A percentile compares a stretch with the other conserved stretches of the same genome.
Evolutionary conservation across 1,284 basidiomycete species (phyloP).

Genomic region (Ganoderma boninense): DNA sequence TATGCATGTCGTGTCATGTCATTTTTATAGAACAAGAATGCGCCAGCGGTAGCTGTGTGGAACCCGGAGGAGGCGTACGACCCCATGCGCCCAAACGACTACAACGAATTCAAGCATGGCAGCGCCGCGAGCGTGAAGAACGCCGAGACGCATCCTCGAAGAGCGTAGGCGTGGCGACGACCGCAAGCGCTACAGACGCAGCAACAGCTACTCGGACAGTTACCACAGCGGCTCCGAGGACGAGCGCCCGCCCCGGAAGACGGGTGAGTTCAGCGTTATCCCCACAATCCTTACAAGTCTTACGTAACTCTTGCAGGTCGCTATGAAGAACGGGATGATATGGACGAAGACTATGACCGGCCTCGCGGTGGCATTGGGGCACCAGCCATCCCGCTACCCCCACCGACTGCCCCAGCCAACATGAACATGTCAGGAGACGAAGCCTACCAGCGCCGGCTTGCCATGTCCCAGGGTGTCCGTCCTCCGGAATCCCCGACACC

Average conservation of each 20-base stretch:
- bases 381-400: constrained; percentile 37
- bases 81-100: constrained; percentile 84
- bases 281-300: constrained; percentile 5
- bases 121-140: constrained; percentile 76
- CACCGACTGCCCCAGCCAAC: constrained; percentile 35
- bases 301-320: constrained; percentile 52
- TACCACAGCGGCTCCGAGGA: constrained; percentile 71
- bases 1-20: neutral
- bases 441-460: constrained; percentile 63
- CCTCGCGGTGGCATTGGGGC: constrained; percentile 42
- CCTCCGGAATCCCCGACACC: constrained; percentile 25
- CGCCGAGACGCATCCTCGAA: constrained; percentile 60
- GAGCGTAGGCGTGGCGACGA: constrained; percentile 66
- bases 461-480: constrained; percentile 50
- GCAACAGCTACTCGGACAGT: constrained; percentile 73
- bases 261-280: constrained; percentile 55
- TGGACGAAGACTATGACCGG: constrained; percentile 55
- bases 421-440: constrained; percentile 62
- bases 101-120: constrained; percentile 84
- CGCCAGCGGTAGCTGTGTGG: constrained; percentile 63
- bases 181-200: constrained; percentile 63
- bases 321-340: constrained; percentile 64
- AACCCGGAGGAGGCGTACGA: constrained; percentile 84
- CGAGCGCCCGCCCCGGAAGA: constrained; percentile 74
- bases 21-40: constrained; percentile 63